Base-by-base conservation (phyloP, 768 basidiomycete genomes). In the Sporobolomyces roseus region DNA sequence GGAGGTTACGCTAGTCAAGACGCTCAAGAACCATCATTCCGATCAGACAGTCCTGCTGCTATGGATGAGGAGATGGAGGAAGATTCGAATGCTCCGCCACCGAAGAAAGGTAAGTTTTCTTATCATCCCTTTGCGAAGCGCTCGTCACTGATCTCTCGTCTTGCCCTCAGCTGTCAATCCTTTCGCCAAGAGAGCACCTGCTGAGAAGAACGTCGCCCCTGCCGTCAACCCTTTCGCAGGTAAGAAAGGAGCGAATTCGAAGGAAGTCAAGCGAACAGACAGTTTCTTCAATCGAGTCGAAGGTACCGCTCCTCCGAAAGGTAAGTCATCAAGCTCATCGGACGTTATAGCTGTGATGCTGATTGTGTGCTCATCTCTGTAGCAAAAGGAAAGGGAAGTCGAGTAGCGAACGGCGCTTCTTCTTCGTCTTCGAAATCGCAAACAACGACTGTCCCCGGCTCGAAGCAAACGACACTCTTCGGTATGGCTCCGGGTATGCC, bases 281-380 rank as follows among this genome's bases (percentile, higher is more conserved):
- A 65, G 62, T 32, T 76, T 76, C 73, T 76, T 76, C 65, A 60
- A 72, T 50, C 72, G 75, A 3, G 74, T 75, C 29, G 75, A 76
- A 50, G 72, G 63, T n/a, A 71, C 53, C 36, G 68, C 38, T 48
- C 46, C 63, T 32, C 52, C 63, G 27, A 70, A 70, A 38, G 48
- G 61, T 71, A 17, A 5, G 67, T 38, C 30, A 2, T 54, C 14
- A 3, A 29, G 43, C n/a, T 55, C 49, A 17, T 32, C 12, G 30
- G 14, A 36, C 23, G n/a, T 21, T 41, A 2, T 30, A 14, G n/a
- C 32, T 10, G 30, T 27, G 27, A 13, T 4, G 23, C 36, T 45
- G 35, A 54, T 33, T 45, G 38, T 6, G 41, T 14, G 9, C 10
- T 33, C 32, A 4, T 46, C 38, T 13, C 21, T 46, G 6, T 61